Base-by-base conservation (phyloP, 306 rosid genomes). In the Vicia faba region DNA sequence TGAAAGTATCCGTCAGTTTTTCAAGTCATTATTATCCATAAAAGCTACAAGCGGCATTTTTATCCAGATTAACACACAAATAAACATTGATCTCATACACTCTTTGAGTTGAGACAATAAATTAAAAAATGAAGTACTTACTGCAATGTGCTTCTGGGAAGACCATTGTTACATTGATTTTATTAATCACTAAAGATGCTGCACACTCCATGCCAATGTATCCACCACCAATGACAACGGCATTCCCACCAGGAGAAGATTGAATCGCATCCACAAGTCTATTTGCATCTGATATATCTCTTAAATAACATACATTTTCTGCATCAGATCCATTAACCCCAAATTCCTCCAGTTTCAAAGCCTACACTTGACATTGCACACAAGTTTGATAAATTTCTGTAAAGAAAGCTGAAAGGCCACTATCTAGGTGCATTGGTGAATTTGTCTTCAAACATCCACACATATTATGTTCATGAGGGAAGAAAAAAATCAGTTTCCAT, bases 81-180 rank as follows among this genome's bases (percentile, higher is more conserved):
- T 19, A 7, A 70, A 31, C n/a, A 43, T 12, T 68, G 45, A 36
- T 57, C 60, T 31, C 26, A 19, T 16, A 39, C 11, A 59, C 19
- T 38, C 71, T 14, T 41, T 54, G 64, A 36, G 76, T 62, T 48
- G 51, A 78, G 54, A 31, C 8, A 71, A 35, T 7, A 23, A 58
- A 10, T n/a, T 58, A 36, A 3, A 26, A 71, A 65, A 3, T 33
- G 23, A 69, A 45, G 31, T 71, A 82, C 96, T 79, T 81, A 90
- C 99, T 93, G 89, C 97, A 93, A 83, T 93, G 97, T 61, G 85
- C 92, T 84, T 93, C 99, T 4, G 99, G 99, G 83, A 93, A 93
- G 77, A 93, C 95, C 97, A 90, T 85, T 44, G 97, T 86, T 49
- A 86, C 99, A 74, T 73, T 86, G 66, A 90, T 80, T 80, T 87